Evolutionary conservation across 108 stramenopile genomes (phyloP).

Genomic region (Discostella pseudostelligera): DNA sequence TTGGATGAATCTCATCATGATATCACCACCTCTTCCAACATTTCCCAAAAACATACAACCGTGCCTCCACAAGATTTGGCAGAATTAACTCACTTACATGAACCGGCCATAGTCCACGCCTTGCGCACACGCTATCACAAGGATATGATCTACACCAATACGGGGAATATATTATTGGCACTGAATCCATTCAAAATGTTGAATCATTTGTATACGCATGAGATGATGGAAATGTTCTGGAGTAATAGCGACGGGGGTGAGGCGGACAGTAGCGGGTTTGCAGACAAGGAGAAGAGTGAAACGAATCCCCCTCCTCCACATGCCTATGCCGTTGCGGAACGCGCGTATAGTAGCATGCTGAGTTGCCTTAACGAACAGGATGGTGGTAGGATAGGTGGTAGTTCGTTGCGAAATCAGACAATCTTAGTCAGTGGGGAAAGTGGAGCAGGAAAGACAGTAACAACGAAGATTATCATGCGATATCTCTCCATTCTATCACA

Average conservation of each 20-base stretch:
- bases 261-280: conserved; percentile 14
- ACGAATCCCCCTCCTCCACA: conserved; percentile 65
- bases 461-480: conserved; percentile 86
- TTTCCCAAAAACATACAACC: background rate
- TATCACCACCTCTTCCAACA: background rate
- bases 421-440: conserved; percentile 80
- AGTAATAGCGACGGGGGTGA: conserved; percentile 11
- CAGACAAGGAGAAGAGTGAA: conserved; percentile 6
- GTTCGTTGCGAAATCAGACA: conserved; percentile 41
- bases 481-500: conserved; percentile 73
- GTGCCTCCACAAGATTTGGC: conserved; percentile 67
- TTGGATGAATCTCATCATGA: background rate
- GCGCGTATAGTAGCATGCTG: conserved; percentile 82
- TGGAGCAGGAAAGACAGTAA: conserved; percentile 89
- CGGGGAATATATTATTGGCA: conserved; percentile 88
- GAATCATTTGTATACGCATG: conserved; percentile 27
- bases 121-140: conserved; percentile 57
- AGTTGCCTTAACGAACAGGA: conserved; percentile 44
- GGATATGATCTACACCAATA: conserved; percentile 85
- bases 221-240: conserved; percentile 31
- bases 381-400: conserved; percentile 17
- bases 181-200: conserved; percentile 86
- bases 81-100: conserved; percentile 79
- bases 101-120: conserved; percentile 83
- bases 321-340: conserved; percentile 89